These are phyloP conservation scores for Trametes hirsuta DNA, from an alignment of 1,284 basidiomycete species.

Conservation along the genomic window DNA sequence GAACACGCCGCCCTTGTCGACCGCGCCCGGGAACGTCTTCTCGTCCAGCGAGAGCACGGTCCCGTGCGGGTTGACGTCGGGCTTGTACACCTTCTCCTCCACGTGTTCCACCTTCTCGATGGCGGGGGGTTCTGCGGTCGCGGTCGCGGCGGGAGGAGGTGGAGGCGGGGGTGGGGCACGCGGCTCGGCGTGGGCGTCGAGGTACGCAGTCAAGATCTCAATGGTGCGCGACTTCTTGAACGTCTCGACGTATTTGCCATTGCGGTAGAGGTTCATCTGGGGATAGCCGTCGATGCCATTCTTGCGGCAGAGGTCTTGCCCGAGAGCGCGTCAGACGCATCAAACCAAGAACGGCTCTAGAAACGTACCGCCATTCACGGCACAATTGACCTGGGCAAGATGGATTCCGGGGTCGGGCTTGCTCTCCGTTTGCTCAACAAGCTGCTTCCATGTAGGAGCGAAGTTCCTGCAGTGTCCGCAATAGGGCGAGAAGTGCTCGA, in stretches of 20 bases:
- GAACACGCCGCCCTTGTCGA: constrained; percentile 70
- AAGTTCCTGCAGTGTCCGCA: constrained; percentile 81
- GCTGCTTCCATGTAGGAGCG: constrained; percentile 82
- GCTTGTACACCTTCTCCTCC: constrained; percentile 13
- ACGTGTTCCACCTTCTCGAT: constrained; percentile 8
- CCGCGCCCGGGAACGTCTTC: constrained; percentile 51
- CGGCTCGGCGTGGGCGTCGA: constrained; percentile 43
- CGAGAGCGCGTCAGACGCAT: not conserved
- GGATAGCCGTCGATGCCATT: constrained; percentile 81
- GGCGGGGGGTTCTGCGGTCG: constrained; percentile 15
- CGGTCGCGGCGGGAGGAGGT: constrained; percentile 12
- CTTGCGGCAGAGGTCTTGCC: constrained; percentile 74
- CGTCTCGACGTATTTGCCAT: constrained; percentile 64
- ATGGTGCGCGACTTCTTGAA: constrained; percentile 59
- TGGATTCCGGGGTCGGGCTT: constrained; percentile 63
- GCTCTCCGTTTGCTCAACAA: constrained; percentile 61
- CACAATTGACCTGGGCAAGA: constrained; percentile 87
- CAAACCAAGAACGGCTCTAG: not conserved
- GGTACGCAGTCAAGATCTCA: constrained; percentile 53
- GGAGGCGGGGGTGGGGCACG: constrained; percentile 29
- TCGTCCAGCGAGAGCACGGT: constrained; percentile 59
- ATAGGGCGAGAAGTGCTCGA: constrained; percentile 81
- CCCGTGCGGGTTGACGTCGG: constrained; percentile 61
- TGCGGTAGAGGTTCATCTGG: constrained; percentile 73
- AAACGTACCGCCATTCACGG: constrained; percentile 78